phyloP scores from a whole-genome alignment of 2,329 filamentous ascomycete genomes.

The Chrysosphaeria jannelii region DNA sequence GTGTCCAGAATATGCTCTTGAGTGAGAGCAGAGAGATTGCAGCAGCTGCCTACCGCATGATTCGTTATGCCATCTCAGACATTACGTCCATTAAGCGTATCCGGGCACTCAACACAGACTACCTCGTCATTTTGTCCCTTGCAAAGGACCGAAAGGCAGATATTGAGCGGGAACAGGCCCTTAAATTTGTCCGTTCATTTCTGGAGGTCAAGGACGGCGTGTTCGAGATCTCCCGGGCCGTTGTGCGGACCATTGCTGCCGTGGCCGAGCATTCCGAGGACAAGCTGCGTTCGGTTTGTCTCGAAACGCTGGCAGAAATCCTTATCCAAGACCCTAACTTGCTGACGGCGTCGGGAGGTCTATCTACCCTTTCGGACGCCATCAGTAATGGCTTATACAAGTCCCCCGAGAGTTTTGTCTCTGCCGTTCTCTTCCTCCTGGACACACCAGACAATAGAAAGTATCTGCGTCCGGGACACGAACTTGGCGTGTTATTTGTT shows the following conservation, averaged over 20 bases:
- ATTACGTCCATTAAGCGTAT: slow-evolving; percentile 70
- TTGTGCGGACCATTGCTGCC: slow-evolving; percentile 70
- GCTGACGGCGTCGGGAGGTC: slow-evolving; percentile 54
- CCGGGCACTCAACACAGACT: slow-evolving; percentile 65
- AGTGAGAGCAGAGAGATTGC: slow-evolving; percentile 91
- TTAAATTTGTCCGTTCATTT: slow-evolving; percentile 89
- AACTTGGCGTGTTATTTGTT: slow-evolving; percentile 69
- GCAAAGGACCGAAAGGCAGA: slow-evolving; percentile 94
- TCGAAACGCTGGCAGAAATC: slow-evolving; percentile 79
- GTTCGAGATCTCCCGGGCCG: slow-evolving; percentile 55
- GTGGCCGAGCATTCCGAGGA: slow-evolving; percentile 71
- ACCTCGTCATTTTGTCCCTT: slow-evolving; percentile 66
- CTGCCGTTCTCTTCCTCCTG: slow-evolving; percentile 67
- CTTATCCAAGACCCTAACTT: slow-evolving; percentile 61
- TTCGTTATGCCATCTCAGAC: slow-evolving; percentile 82
- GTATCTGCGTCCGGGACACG: slow-evolving; percentile 64
- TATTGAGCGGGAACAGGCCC: slow-evolving; percentile 80
- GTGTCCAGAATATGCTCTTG: slow-evolving; percentile 85
- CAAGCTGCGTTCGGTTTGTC: slow-evolving; percentile 62
- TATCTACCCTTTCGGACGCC: slow-evolving; percentile 70
- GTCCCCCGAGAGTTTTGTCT: slow-evolving; percentile 64
- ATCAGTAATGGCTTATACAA: slow-evolving; percentile 76
- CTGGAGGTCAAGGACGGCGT: slow-evolving; percentile 85
- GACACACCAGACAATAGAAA: slow-evolving; percentile 57
- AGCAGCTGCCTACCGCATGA: slow-evolving; percentile 77